Conservation (phyloP, 306 rosid species). For the Lupinus albus region DNA sequence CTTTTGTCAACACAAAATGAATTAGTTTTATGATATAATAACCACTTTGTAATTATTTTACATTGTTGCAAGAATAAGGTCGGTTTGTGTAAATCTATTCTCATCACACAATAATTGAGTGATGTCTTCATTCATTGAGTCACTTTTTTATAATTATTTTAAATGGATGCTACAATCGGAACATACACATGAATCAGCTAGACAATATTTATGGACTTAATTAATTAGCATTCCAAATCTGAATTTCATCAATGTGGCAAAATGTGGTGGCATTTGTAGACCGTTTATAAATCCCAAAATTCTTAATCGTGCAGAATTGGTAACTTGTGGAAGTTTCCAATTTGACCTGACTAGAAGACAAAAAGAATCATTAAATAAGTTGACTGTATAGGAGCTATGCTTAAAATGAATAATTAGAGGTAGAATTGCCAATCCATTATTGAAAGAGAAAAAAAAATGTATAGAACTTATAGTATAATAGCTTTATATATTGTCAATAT, state of each 20-base stretch:
- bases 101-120: too few relatives aligned
- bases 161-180: constrained; percentile 3
- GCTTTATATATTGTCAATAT: too few relatives aligned
- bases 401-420: constrained; percentile 21
- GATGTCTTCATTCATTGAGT: too few relatives aligned
- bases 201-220: neutral
- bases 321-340: neutral
- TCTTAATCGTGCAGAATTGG: constrained; percentile 26
- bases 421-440: neutral
- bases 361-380: neutral
- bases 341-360: neutral
- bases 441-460: too few relatives aligned
- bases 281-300: neutral
- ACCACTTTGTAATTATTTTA: neutral
- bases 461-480: too few relatives aligned
- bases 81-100: too few relatives aligned
- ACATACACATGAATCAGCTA: constrained; percentile 5
- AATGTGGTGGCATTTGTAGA: constrained; percentile 4
- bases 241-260: constrained; percentile 1
- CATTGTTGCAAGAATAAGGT: too few relatives aligned
- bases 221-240: neutral
- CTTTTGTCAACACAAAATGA: neutral
- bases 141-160: constrained; percentile 1
- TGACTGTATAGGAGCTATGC: neutral
- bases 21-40: neutral